phyloP scores from a whole-genome alignment of 2,329 filamentous ascomycete species.

The Herpotrichia juniperi region DNA sequence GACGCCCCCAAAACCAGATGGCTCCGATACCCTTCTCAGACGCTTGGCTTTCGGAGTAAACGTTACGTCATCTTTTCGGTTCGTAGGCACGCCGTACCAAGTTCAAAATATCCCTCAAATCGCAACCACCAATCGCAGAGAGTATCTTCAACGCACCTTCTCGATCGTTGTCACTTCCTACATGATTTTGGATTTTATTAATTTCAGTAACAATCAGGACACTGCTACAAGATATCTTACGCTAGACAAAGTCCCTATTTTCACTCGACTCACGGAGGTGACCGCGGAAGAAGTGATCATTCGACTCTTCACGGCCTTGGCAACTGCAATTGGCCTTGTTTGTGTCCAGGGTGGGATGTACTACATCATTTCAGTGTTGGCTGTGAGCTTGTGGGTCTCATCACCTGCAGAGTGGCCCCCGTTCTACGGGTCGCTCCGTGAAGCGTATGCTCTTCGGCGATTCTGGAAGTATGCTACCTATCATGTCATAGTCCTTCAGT shows the following conservation, averaged over 20 bases:
- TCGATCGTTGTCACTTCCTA: slow-evolving; percentile 7
- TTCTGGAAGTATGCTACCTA: slow-evolving; percentile 10
- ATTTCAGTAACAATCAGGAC: slow-evolving; percentile 4
- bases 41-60: slow-evolving; percentile 8
- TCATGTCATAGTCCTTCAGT: too few species aligned
- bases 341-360: slow-evolving; percentile 19
- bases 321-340: slow-evolving; percentile 8
- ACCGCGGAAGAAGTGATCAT: slow-evolving; percentile 12
- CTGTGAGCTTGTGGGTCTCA: slow-evolving; percentile 4
- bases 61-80: slow-evolving; percentile 8
- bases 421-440: slow-evolving; percentile 10
- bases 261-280: slow-evolving; percentile 10
- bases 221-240: slow-evolving; percentile 7
- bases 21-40: not conserved
- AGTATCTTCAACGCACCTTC: slow-evolving; percentile 3
- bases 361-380: slow-evolving; percentile 6
- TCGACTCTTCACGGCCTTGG: slow-evolving; percentile 11
- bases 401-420: slow-evolving; percentile 11
- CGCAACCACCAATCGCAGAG: not conserved
- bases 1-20: not conserved
- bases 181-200: slow-evolving; percentile 11
- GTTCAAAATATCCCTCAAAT: slow-evolving; percentile 6
- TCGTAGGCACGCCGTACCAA: slow-evolving; percentile 13
- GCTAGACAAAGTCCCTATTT: slow-evolving; percentile 9
- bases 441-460: slow-evolving; percentile 8